phyloP scores from a whole-genome alignment of 1,284 basidiomycete species.

The Taiwanofungus camphoratus region DNA sequence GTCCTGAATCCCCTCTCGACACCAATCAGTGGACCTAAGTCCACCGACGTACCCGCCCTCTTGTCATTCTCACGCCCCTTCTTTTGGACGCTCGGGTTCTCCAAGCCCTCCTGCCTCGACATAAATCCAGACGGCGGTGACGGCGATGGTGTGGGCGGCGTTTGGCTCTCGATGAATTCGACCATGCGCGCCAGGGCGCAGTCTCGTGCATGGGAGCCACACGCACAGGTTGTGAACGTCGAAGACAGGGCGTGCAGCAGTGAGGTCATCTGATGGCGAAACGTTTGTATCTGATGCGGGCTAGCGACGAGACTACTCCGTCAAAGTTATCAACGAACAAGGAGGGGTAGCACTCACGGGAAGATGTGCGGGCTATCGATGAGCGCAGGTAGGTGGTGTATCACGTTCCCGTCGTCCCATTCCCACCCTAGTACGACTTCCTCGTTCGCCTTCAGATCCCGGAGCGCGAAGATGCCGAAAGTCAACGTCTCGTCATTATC shows the following conservation, averaged over 20 bases:
- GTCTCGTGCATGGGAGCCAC: constrained; percentile 52
- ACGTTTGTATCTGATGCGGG: constrained; percentile 43
- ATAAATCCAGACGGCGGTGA: constrained; percentile 21
- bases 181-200: constrained; percentile 68
- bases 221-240: constrained; percentile 77
- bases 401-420: constrained; percentile 90
- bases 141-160: constrained; percentile 25
- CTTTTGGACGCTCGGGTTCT: constrained; percentile 1
- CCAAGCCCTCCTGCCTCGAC: constrained; percentile 12
- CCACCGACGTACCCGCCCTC: no score
- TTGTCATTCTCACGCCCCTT: constrained; percentile 3
- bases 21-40: constrained; percentile 70
- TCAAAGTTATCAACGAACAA: constrained; percentile 19
- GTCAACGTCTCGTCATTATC: constrained; percentile 41
- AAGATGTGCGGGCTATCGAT: constrained; percentile 53
- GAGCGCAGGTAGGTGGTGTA: constrained; percentile 76
- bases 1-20: constrained; percentile 61
- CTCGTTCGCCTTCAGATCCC: constrained; percentile 74
- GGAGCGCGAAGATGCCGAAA: constrained; percentile 82
- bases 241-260: constrained; percentile 70
- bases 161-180: constrained; percentile 49
- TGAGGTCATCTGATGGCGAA: constrained; percentile 60
- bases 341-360: constrained; percentile 39
- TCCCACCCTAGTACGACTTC: constrained; percentile 94
- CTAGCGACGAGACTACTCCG: constrained; percentile 29